Base-by-base conservation (phyloP, 75 land plant species). In the Pinus albicaulis region DNA sequence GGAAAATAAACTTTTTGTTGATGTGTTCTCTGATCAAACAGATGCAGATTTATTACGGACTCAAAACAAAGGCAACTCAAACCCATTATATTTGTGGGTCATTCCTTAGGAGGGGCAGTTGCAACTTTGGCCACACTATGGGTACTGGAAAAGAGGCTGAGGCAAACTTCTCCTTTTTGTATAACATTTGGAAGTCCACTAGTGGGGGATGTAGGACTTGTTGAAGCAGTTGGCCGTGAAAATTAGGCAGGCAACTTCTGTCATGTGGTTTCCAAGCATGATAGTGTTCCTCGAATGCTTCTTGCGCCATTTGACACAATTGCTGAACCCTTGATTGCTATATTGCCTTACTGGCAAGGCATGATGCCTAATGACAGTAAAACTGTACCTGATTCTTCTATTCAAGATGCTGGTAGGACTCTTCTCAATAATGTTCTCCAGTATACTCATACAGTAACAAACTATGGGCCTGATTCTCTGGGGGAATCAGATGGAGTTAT, bases 161-260 rank as follows among this genome's bases (percentile, higher is more conserved):
- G 70, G 36, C 70, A 38, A 14, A 25, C 11, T 1, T n/a, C 44
- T n/a, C 82, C 86, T 24, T 36, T 38, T 7, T 92, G 94, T 56
- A 44, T 92, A 3, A 89, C 94, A 0, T 92, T 92, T 74, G 94
- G 94, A 13, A 79, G 83, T 15, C 92, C 92, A 12, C 83, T 92
- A 8, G 74, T 92, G 3, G 92, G 92, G 23, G 84, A 89, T 61
- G 28, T 31, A 26, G 72, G 81, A 14, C 72, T 89, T 25, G 58
- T 58, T 38, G 89, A 89, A 71, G 87, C 89, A 2, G 71, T 87
- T 52, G 56, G 76, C 13, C 78, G 92, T 17, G 89, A 92, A 57
- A 79, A 73, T 44, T 89, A 92, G 94, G 64, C 84, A 8, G 12
- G 63, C 26, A 57, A 24, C 57, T 89, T 91, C 80, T 56, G 81